Conservation (phyloP, 169 alveolate genomes). For the Plasmodium vivax region DNA sequence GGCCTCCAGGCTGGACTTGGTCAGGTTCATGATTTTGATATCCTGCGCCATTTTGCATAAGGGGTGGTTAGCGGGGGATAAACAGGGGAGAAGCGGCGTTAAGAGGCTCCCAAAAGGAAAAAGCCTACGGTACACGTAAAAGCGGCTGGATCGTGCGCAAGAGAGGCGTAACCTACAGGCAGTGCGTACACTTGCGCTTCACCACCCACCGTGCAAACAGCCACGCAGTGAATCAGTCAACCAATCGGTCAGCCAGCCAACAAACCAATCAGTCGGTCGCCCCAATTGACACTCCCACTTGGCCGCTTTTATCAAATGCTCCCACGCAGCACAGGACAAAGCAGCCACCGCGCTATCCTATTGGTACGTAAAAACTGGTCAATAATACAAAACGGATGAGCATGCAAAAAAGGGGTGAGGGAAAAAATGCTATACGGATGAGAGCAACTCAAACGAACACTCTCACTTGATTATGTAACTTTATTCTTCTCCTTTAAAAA, state of each 20-base stretch:
- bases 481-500: background rate
- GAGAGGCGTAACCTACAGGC: background rate
- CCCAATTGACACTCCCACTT: background rate
- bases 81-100: background rate
- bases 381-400: background rate
- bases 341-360: background rate
- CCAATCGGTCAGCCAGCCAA: too few relatives aligned
- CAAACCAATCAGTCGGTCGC: too few relatives aligned
- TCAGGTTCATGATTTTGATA: background rate
- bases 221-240: background rate
- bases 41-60: constrained; percentile 6
- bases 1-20: background rate
- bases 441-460: background rate
- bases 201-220: background rate
- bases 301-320: background rate
- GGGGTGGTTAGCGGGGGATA: background rate
- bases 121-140: background rate
- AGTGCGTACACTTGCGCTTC: background rate
- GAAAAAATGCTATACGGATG: background rate
- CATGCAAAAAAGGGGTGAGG: background rate
- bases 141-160: background rate
- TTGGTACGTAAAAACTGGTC: background rate
- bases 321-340: background rate
- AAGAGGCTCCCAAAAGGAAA: background rate
- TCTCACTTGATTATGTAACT: background rate